phyloP scores from a whole-genome alignment of 2,329 filamentous ascomycete species.

The Samsoniella hepiali region DNA sequence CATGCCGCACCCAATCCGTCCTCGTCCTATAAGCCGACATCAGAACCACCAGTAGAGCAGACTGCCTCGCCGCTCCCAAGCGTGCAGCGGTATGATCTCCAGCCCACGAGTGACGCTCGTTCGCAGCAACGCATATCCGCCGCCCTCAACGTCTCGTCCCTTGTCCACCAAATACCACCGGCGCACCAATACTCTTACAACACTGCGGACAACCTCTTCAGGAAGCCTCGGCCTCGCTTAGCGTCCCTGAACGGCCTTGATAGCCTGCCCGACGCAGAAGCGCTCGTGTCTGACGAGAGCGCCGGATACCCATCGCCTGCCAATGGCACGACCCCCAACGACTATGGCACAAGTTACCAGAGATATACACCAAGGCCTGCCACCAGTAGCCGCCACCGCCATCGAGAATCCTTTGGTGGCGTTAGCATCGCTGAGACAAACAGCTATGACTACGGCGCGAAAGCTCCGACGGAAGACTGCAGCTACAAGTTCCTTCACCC shows the following conservation, averaged over 20 bases:
- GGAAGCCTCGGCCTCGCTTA: not conserved
- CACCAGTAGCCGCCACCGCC: not conserved
- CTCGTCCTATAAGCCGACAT: not conserved
- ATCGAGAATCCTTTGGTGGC: constrained; percentile 4
- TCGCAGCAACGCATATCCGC: constrained; percentile 18
- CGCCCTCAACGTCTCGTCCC: constrained; percentile 25
- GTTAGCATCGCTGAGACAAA: not conserved
- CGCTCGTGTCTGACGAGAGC: constrained; percentile 29
- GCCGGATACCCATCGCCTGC: constrained; percentile 29
- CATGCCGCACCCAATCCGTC: not conserved
- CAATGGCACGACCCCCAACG: constrained; percentile 16
- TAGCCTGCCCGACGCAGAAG: constrained; percentile 23
- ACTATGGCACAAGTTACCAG: constrained; percentile 21
- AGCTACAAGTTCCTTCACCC: constrained; percentile 41
- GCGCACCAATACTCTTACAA: constrained; percentile 6
- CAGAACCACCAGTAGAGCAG: not conserved
- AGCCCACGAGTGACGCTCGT: constrained; percentile 2
- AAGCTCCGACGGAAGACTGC: constrained; percentile 31
- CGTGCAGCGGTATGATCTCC: constrained; percentile 6
- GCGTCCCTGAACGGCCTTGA: not conserved
- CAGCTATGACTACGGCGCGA: constrained; percentile 26
- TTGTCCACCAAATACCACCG: constrained; percentile 24
- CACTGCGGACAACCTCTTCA: not conserved
- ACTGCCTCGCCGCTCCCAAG: constrained; percentile 5
- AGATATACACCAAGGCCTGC: not conserved